Conservation (phyloP, 192 early-diverging fungal genomes). For the Mortierella claussenii region DNA sequence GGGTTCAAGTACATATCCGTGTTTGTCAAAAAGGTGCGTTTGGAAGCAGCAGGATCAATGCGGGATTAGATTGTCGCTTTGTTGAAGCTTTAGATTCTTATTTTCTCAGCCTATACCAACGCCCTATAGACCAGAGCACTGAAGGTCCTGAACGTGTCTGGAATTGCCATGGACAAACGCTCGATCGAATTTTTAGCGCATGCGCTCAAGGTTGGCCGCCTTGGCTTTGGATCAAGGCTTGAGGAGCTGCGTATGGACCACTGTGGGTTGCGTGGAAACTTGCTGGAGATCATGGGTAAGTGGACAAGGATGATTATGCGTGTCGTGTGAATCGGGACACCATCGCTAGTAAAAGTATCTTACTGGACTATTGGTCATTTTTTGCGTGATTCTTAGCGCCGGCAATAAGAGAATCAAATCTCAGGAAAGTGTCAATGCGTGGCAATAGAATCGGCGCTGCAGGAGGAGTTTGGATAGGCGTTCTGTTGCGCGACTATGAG, state of each 20-base stretch:
- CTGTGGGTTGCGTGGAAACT: slow-evolving; percentile 52
- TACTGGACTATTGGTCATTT: neutral
- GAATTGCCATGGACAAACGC: slow-evolving; percentile 75
- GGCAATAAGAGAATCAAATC: slow-evolving; percentile 54
- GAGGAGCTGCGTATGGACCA: slow-evolving; percentile 55
- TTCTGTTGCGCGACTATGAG: slow-evolving; percentile 66
- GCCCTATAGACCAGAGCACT: slow-evolving; percentile 70
- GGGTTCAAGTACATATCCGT: slow-evolving; percentile 81
- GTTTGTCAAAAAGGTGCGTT: slow-evolving; percentile 71
- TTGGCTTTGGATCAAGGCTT: slow-evolving; percentile 54
- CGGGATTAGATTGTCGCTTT: too few species aligned
- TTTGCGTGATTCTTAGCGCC: slow-evolving; percentile 30
- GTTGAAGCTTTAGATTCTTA: neutral
- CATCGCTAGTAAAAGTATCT: neutral
- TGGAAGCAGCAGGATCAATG: too few species aligned
- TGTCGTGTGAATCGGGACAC: neutral
- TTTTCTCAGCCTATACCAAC: neutral
- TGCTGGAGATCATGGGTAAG: slow-evolving; percentile 53
- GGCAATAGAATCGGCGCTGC: slow-evolving; percentile 59
- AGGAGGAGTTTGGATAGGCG: slow-evolving; percentile 63
- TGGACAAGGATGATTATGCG: neutral
- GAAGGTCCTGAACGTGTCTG: slow-evolving; percentile 75
- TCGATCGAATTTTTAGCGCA: slow-evolving; percentile 72
- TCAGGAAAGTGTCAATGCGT: slow-evolving; percentile 56
- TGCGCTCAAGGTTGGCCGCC: slow-evolving; percentile 59